A percentile compares a stretch with the other conserved stretches of the same genome.
phyloP scores from a whole-genome alignment of 202 grass and related monocot genomes.

The Musa balbisiana region DNA sequence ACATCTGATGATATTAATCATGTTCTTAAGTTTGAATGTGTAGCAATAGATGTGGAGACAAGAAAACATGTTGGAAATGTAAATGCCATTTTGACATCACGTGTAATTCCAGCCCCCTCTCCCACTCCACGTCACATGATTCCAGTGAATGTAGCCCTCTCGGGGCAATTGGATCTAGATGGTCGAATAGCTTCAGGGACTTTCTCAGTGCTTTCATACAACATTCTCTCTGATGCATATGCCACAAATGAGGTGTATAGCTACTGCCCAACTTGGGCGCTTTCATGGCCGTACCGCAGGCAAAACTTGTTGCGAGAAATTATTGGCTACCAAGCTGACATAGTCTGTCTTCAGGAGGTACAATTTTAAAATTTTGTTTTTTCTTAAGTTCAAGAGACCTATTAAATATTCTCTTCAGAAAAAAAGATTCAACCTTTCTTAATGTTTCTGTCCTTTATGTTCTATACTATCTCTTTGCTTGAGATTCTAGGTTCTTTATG shows the following conservation, averaged over 20 bases:
- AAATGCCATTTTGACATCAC: conserved; percentile 79
- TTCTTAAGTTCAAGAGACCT: not conserved
- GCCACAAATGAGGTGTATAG: conserved; percentile 77
- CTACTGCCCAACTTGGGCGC: conserved; percentile 97
- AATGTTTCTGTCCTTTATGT: not conserved
- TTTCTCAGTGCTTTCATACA: conserved; percentile 93
- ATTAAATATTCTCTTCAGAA: not conserved
- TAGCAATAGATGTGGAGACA: conserved; percentile 57
- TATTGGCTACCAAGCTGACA: conserved; percentile 96
- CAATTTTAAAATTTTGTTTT: conserved; percentile 1
- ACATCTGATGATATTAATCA: conserved; percentile 92
- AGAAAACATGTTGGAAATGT: conserved; percentile 41
- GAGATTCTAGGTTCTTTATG: not conserved
- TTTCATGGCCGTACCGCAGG: conserved; percentile 90
- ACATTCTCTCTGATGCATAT: conserved; percentile 94
- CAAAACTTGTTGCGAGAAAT: conserved; percentile 98
- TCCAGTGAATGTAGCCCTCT: conserved; percentile 61
- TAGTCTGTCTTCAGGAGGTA: conserved; percentile 99
- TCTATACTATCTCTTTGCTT: not conserved
- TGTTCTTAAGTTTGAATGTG: conserved; percentile 87
- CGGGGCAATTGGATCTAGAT: conserved; percentile 62
- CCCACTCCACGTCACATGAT: conserved; percentile 90
- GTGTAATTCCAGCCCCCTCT: conserved; percentile 89
- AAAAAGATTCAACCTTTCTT: not conserved
- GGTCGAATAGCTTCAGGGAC: conserved; percentile 54